Conservation (phyloP, 2,329 filamentous ascomycete genomes). For the Hymenoscyphus repandus region DNA sequence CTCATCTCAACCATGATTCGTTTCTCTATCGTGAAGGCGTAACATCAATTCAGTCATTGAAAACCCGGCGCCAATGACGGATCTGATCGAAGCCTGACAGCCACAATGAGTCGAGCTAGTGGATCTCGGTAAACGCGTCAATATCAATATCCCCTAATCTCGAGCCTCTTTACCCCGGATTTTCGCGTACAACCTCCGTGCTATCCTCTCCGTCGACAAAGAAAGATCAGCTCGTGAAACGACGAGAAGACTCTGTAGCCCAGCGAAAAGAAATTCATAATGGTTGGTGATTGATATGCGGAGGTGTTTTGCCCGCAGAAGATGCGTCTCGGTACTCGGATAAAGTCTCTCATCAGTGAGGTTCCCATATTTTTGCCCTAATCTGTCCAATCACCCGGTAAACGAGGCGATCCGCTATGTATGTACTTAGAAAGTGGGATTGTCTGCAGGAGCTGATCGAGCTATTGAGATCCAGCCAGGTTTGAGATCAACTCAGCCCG, state of each 20-base stretch:
- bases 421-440: background rate
- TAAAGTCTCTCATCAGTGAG: slow-evolving; percentile 1
- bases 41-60: background rate
- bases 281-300: slow-evolving; percentile 1
- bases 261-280: background rate
- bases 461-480: background rate
- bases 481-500: background rate
- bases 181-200: slow-evolving; percentile 1
- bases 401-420: background rate
- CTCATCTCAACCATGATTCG: background rate
- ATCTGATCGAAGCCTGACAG: background rate
- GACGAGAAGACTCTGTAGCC: background rate
- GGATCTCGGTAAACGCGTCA: no score
- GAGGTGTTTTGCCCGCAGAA: slow-evolving; percentile 2
- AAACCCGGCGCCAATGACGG: background rate
- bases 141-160: background rate
- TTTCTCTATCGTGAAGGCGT: background rate
- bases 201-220: background rate
- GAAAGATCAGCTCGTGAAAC: background rate
- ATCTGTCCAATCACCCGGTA: slow-evolving; percentile 2
- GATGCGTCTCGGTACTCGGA: slow-evolving; percentile 6
- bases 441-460: slow-evolving; percentile 3
- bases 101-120: background rate
- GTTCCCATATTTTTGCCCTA: background rate
- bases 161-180: background rate